Evolutionary conservation across 2,329 filamentous ascomycete genomes (phyloP), one percentile per base, ranked within the genome.

Genomic region (Neofusicoccum ribis): DNA sequence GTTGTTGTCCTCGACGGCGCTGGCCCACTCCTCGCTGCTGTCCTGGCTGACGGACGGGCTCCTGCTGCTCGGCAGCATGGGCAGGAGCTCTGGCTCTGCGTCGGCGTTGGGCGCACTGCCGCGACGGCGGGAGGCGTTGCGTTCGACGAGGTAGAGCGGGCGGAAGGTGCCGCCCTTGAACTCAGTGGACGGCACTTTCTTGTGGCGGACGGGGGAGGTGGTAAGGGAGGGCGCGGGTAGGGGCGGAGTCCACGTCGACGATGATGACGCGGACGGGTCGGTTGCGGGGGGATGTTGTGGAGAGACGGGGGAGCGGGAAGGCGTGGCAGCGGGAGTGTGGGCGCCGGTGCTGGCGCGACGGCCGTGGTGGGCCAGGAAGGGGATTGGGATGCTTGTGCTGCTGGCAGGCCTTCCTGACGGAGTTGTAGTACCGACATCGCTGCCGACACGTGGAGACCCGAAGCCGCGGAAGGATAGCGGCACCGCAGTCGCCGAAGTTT

Each of bases 141-240:
- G 88, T 75, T 96, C 91, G 6, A 96, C 86, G 23, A 97, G 87
- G 77, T 91, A 94, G 8, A 97, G 80, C 0, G 93, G 93, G 69
- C 91, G 89, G 71, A 93, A 89, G 73, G 95, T 92, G 68, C 77
- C 78, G 49, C 23, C 9, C 66, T 79, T 82, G 72, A 86, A 86
- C 67, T 86, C 83, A 4, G 79, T 78, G 0, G 84, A 86, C 61
- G 77, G 79, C 0, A 80, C 77, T 41, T 84, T 81, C 51, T 76
- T 75, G 67, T 83, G 81, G 37, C 81, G 78, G 12, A 74, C 39
- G 72, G 54, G 15, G 74, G 70, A 20, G 59, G 46, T 1, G 15
- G 27, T 11, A 12, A 34, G 51, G 5, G 39, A 31, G 6, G 37
- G 20, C 9, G 39, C 27, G 27, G 27, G 27, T 7, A 31, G 20